Evolutionary conservation across 306 rosid genomes (phyloP), one percentile per base, ranked within the genome.

Genomic region (Rosa lucieae): DNA sequence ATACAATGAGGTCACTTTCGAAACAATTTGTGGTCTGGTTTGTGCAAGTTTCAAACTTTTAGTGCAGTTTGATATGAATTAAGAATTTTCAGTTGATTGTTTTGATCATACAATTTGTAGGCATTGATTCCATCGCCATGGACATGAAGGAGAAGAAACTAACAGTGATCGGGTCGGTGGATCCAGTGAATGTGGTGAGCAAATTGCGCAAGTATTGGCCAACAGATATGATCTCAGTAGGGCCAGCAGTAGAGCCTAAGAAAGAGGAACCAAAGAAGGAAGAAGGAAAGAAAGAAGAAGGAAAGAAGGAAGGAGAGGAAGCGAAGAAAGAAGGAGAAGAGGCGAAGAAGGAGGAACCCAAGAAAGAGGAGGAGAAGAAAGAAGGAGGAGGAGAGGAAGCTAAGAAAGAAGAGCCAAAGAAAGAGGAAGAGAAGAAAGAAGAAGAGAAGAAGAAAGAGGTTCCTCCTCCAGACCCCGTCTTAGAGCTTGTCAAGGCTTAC

Each of bases 191-290:
- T 77, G 85, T 93, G 65, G 99, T 91, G 71, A 90, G 93, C 87
- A 95, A 93, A 77, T 82, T 95, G 82, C 81, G 99, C 14, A 95
- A 93, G 56, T 83, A 86, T 47, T 95, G 98, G 97, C 75, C 74
- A 4, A 82, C 97, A 43, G 85, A 84, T 46, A 75, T 95, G 44
- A 42, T 89, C 26, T 90, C 87, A 4, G 97, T 93, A 3, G 99
- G 98, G 35, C 94, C 96, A 46, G 96, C 89, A 12, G 92, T 91
- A 62, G 99, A 92, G 81, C 97, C 99, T 13, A 87, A 91, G 93
- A 95, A 93, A 85, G 98, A 88, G 40, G 97, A 91, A 53, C 55
- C 84, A 0, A 92, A 92, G 86, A 94, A 94, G 77, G 97, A 88
- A 65, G 98, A 86, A 49, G 78, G 40, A 1, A 89, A 89, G 85